Evolutionary conservation across 257 asterid species (phyloP), one percentile per base, ranked within the genome.

Genomic region (Scutellaria galericulata): DNA sequence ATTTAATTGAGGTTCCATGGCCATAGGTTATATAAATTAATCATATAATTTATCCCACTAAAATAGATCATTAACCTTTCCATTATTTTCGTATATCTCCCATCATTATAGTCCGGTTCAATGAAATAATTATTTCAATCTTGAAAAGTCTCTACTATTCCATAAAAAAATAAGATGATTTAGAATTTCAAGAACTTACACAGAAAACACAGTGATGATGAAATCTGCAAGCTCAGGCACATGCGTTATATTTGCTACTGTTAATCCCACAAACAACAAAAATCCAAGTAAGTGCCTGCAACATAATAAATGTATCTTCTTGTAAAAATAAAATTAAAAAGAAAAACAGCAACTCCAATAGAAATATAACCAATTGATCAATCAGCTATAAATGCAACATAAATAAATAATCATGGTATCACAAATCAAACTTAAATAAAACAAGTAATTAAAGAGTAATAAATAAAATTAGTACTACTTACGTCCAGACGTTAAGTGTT

Each of bases 401-500:
- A 57, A 11, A 55, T 20, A 22, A 8, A 48, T 4, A 8, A 7
- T 42, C 10, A 42, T 42, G 11, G 11, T 44, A 44, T 5, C 22
- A 56, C 31, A 41, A 42, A 24, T 69, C 18, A 14, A 15, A 37
- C 0, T 15, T 7, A 56, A 58, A n/a, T 5, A 44, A 48, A 14
- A 12, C 14, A 57, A 31, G 37, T 5, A 3, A 57, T 46, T 1
- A 48, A 7, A 1, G 9, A 14, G 0, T 4, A 0, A 56, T n/a
- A 0, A 0, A 56, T n/a, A 0, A 42, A 73, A 42, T 35, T 5
- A 27, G 24, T 2, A 77, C 97, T 2, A 77, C 97, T 76, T 79
- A 94, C 99, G 97, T 94, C 99, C 99, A 94, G 0, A 94, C 92
- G 58, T 94, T 94, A 6, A 94, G 95, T 13, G 99, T 91, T 80